Conservation (phyloP, 768 basidiomycete species). For the Tricholoma flavovirens region DNA sequence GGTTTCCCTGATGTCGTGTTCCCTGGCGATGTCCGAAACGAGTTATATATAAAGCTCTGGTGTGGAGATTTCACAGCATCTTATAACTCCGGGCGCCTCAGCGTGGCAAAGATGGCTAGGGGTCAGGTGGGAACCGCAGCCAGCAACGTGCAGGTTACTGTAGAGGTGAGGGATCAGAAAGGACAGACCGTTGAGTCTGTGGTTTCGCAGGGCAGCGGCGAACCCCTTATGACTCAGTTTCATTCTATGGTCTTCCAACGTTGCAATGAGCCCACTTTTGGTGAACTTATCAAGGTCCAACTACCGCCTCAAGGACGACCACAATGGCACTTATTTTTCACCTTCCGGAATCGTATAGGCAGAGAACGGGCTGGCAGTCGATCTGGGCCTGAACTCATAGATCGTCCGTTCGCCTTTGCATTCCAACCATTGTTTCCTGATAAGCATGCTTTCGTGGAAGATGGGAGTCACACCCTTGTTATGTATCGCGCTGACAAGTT, state of each 20-base stretch:
- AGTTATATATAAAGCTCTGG: constrained; percentile 96
- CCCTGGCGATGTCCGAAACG: constrained; percentile 88
- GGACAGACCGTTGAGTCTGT: constrained; percentile 65
- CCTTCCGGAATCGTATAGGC: constrained; percentile 72
- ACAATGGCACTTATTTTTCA: constrained; percentile 91
- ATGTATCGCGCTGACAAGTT: constrained; percentile 81
- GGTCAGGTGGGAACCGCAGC: constrained; percentile 45
- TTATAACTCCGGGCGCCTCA: constrained; percentile 45
- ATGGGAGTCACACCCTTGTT: constrained; percentile 81
- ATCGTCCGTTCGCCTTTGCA: constrained; percentile 87
- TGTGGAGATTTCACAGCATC: constrained; percentile 76
- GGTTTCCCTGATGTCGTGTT: constrained; percentile 97
- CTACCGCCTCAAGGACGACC: constrained; percentile 63
- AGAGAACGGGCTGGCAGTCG: constrained; percentile 40
- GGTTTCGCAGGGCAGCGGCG: constrained; percentile 82
- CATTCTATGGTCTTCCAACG: constrained; percentile 88
- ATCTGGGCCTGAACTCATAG: constrained; percentile 36
- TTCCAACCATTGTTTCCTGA: constrained; percentile 85
- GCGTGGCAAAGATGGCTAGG: constrained; percentile 58
- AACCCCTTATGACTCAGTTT: constrained; percentile 73
- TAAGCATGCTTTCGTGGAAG: constrained; percentile 73
- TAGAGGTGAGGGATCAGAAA: constrained; percentile 77
- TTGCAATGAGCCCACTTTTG: constrained; percentile 86
- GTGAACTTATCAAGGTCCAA: constrained; percentile 86
- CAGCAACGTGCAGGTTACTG: constrained; percentile 81